Evolutionary conservation across 768 basidiomycete genomes (phyloP).

Genomic region (Boletus rex-veris): DNA sequence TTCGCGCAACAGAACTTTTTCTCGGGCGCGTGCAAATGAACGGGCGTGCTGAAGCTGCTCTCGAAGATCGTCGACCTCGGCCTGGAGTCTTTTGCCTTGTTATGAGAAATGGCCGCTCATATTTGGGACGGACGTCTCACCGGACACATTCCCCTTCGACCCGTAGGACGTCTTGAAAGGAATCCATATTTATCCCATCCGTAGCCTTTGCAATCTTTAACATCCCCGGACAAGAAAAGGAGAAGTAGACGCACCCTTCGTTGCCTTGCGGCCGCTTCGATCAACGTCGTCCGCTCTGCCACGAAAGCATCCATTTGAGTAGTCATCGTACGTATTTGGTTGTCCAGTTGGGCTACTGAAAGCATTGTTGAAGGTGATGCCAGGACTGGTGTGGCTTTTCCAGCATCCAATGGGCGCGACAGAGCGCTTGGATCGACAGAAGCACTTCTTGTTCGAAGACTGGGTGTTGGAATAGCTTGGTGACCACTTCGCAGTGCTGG

Average conservation of each 20-base stretch:
- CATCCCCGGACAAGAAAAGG: not conserved
- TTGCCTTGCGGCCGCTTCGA: constrained; percentile 20
- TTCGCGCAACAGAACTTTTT: constrained; percentile 33
- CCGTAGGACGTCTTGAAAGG: constrained; percentile 24
- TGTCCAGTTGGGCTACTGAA: constrained; percentile 33
- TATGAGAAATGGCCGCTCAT: not conserved
- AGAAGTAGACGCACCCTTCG: constrained; percentile 18
- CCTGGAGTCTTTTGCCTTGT: constrained; percentile 27
- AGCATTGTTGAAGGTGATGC: constrained; percentile 7
- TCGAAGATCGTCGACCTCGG: constrained; percentile 27
- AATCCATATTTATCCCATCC: constrained; percentile 13
- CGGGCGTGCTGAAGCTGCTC: constrained; percentile 29
- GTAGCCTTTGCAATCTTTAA: constrained; percentile 6
- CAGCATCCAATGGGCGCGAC: constrained; percentile 1
- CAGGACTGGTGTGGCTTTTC: not conserved
- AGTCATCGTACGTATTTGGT: constrained; percentile 35
- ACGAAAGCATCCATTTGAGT: constrained; percentile 36
- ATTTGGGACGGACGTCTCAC: constrained; percentile 18
- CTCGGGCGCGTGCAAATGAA: constrained; percentile 26
- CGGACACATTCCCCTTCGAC: constrained; percentile 36
- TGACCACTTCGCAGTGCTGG: not conserved
- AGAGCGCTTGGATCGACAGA: constrained; percentile 18
- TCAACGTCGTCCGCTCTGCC: constrained; percentile 34
- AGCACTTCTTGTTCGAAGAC: constrained; percentile 19
- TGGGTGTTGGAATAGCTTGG: not conserved